phyloP scores from a whole-genome alignment of 2,329 filamentous ascomycete genomes.

The Botryosphaeria dothidea region DNA sequence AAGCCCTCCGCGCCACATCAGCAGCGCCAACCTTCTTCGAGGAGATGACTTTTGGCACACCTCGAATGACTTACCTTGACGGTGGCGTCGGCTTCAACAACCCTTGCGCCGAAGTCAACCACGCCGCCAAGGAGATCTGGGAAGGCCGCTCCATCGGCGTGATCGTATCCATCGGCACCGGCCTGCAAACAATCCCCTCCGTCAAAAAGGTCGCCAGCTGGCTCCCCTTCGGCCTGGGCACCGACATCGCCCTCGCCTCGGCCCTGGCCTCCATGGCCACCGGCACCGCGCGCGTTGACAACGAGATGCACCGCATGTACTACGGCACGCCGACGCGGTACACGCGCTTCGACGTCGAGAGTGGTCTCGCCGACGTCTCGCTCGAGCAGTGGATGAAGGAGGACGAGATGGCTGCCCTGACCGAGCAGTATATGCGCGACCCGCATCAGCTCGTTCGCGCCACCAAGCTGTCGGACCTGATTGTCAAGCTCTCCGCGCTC shows the following conservation, averaged over 20 bases:
- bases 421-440: constrained; percentile 42
- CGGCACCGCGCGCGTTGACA: constrained; percentile 40
- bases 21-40: constrained; percentile 34
- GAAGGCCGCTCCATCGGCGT: constrained; percentile 30
- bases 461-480: constrained; percentile 33
- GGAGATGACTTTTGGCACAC: constrained; percentile 30
- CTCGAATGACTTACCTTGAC: constrained; percentile 24
- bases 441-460: constrained; percentile 33
- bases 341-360: constrained; percentile 42
- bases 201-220: constrained; percentile 38
- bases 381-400: constrained; percentile 45
- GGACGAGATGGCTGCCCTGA: constrained; percentile 42
- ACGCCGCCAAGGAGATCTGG: constrained; percentile 25
- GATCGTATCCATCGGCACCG: constrained; percentile 42
- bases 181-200: constrained; percentile 38
- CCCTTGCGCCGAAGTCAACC: constrained; percentile 23
- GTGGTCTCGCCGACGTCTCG: constrained; percentile 39
- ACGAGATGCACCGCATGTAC: constrained; percentile 44
- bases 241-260: constrained; percentile 37
- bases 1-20: constrained; percentile 33
- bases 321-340: constrained; percentile 37
- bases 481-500: constrained; percentile 38
- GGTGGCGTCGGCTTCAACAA: constrained; percentile 26
- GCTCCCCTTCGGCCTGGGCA: constrained; percentile 42
- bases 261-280: constrained; percentile 42